Base-by-base conservation (phyloP, 805 yeast genomes). In the Yarrowia divulgata region DNA sequence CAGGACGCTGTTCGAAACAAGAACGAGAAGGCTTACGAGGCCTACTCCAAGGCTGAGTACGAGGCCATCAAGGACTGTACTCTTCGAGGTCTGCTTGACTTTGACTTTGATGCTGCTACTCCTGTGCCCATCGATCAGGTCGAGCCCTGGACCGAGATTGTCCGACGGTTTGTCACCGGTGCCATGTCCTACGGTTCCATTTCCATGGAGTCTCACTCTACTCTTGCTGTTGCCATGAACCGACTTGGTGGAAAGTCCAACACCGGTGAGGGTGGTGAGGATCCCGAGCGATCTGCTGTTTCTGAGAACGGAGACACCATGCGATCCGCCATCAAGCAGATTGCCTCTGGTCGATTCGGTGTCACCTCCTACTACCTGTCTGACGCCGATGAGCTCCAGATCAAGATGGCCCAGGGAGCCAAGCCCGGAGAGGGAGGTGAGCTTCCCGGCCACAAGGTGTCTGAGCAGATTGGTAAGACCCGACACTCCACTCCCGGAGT, bases 371-470 rank as follows among this genome's bases (percentile, higher is more conserved):
- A 89, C 80, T 94, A 95, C 79, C 84, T 94, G 75, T 88, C 97
- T 45, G 98, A 94, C 81, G 97, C 98, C 52, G 98, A 94, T 76
- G 98, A 94, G 82, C 87, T 94, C 72, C 99, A 94, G 81, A 95
- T 94, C 80, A 94, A 94, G 82, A 93, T 94, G 93, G 98, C 98
- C 10, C 99, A 94, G 82, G 98, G 99, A 82, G 99, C 99, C 69
- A 94, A 94, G 81, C 98, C 98, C 12, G 99, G 98, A 83, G 98
- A 95, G 84, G 99, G 99, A 85, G 99, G 99, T 85, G 98, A 95
- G 81, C 84, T 93, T 74, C 97, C 97, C 45, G 97, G 97, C 70
- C 90, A 90, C 82, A 94, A 94, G 81, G 99, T 94, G 62, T 86
- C 94, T 35, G 87, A 84, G 70, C 86, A 86, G 62, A 94, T 94